Evolutionary conservation across 345 rosid genomes (phyloP).

Genomic region (Viola odorata): DNA sequence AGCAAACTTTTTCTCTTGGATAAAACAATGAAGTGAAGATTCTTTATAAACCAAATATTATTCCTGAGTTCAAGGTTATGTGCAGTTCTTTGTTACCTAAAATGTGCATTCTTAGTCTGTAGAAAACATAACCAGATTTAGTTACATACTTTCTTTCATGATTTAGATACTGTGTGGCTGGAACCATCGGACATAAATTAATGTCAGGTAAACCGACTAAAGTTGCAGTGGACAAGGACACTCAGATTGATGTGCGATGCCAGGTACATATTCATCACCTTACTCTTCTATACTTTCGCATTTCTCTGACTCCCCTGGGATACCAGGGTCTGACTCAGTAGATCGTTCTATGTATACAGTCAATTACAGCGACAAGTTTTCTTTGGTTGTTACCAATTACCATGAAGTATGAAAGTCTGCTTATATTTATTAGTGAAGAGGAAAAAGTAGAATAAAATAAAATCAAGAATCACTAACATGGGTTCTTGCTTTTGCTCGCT

Average conservation of each 20-base stretch:
- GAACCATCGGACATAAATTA: conserved; percentile 81
- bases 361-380: neutral
- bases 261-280: conserved; percentile 44
- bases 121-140: neutral
- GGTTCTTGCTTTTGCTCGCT: too few relatives aligned
- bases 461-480: too few relatives aligned
- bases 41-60: too few relatives aligned
- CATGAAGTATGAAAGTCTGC: neutral
- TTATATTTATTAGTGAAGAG: neutral
- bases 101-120: neutral
- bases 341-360: too few relatives aligned
- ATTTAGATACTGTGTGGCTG: conserved; percentile 83
- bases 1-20: too few relatives aligned
- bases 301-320: neutral
- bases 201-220: conserved; percentile 86
- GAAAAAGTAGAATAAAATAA: too few relatives aligned
- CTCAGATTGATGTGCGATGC: conserved; percentile 83
- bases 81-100: neutral
- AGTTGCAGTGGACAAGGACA: conserved; percentile 74
- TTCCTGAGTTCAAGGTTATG: too few relatives aligned
- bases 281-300: neutral
- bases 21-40: too few relatives aligned
- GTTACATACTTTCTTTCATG: neutral
- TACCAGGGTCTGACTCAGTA: neutral
- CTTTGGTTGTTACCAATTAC: neutral